These are phyloP conservation scores for Endogone sp. DNA, from an alignment of 192 early-diverging fungal species.

Conservation along the genomic window DNA sequence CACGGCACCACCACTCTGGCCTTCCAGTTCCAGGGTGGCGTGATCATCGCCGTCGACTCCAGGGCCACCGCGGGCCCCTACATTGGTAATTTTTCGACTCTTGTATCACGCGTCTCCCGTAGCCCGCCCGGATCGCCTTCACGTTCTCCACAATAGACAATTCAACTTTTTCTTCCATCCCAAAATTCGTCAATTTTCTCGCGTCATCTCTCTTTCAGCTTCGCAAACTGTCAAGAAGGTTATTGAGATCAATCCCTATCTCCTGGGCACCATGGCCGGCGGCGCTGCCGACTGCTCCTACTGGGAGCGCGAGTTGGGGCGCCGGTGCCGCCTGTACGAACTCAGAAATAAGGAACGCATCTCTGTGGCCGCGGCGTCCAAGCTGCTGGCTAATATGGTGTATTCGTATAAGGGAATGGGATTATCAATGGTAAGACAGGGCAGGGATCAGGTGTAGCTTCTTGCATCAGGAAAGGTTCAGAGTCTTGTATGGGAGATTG, in stretches of 20 bases:
- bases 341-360: slow-evolving; percentile 98
- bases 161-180: background rate
- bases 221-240: slow-evolving; percentile 97
- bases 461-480: too few species aligned
- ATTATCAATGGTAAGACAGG: slow-evolving; percentile 75
- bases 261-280: slow-evolving; percentile 98
- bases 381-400: slow-evolving; percentile 95
- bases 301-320: slow-evolving; percentile 97
- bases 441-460: slow-evolving; percentile 4
- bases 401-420: slow-evolving; percentile 99
- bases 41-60: slow-evolving; percentile 95
- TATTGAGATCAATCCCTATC: slow-evolving; percentile 98
- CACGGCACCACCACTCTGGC: slow-evolving; percentile 98
- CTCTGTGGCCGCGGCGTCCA: slow-evolving; percentile 96
- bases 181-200: background rate
- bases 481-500: slow-evolving; percentile 2
- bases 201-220: slow-evolving; percentile 39
- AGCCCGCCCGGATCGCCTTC: background rate
- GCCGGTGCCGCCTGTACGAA: slow-evolving; percentile 92
- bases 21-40: slow-evolving; percentile 93
- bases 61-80: slow-evolving; percentile 89
- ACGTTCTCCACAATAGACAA: background rate
- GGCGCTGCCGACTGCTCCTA: slow-evolving; percentile 98
- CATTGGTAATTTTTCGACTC: slow-evolving; percentile 58
- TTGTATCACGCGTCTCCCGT: background rate